Percentiles rank a stretch among this genome's conserved stretches.
Evolutionary conservation across 2,329 filamentous ascomycete species (phyloP).

Genomic region (Phaeoacremonium minimum): DNA sequence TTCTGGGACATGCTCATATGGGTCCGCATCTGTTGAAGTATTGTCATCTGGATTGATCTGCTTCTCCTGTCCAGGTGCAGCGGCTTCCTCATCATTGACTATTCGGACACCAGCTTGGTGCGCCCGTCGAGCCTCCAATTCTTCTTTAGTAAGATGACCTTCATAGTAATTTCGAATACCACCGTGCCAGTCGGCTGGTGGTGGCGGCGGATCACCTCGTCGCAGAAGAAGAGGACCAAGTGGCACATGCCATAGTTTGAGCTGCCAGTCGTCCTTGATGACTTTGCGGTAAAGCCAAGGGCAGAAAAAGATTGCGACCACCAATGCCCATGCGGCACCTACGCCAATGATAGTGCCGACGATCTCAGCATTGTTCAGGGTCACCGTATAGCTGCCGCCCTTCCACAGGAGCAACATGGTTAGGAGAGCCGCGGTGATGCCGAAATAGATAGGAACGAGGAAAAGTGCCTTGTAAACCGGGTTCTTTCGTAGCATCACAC

Average conservation of each 20-base stretch:
- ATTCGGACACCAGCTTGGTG: slow-evolving; percentile 1
- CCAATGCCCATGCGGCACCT: slow-evolving; percentile 41
- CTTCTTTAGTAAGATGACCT: slow-evolving; percentile 49
- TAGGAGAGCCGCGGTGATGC: slow-evolving; percentile 47
- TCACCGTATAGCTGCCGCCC: slow-evolving; percentile 39
- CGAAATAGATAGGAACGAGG: slow-evolving; percentile 53
- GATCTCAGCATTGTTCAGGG: slow-evolving; percentile 42
- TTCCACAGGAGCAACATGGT: slow-evolving; percentile 60
- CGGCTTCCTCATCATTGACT: slow-evolving; percentile 1
- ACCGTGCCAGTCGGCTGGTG: slow-evolving; percentile 35
- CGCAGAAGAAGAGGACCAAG: slow-evolving; percentile 48
- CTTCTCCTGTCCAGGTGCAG: slow-evolving; percentile 1
- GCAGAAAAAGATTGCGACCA: slow-evolving; percentile 50
- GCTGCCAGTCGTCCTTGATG: slow-evolving; percentile 55
- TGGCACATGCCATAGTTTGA: slow-evolving; percentile 50
- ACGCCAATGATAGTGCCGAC: slow-evolving; percentile 50
- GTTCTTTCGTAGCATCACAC: slow-evolving; percentile 47
- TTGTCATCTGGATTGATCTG: slow-evolving; percentile 3
- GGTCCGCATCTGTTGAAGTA: slow-evolving; percentile 2
- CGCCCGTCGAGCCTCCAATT: slow-evolving; percentile 40
- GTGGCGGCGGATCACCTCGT: slow-evolving; percentile 34
- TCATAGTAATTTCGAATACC: slow-evolving; percentile 51
- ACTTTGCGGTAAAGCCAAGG: slow-evolving; percentile 56
- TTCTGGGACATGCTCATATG: slow-evolving; percentile 9
- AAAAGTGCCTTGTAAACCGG: slow-evolving; percentile 49